phyloP scores from a whole-genome alignment of 2,329 filamentous ascomycete species.

The Diaporthe helianthi region DNA sequence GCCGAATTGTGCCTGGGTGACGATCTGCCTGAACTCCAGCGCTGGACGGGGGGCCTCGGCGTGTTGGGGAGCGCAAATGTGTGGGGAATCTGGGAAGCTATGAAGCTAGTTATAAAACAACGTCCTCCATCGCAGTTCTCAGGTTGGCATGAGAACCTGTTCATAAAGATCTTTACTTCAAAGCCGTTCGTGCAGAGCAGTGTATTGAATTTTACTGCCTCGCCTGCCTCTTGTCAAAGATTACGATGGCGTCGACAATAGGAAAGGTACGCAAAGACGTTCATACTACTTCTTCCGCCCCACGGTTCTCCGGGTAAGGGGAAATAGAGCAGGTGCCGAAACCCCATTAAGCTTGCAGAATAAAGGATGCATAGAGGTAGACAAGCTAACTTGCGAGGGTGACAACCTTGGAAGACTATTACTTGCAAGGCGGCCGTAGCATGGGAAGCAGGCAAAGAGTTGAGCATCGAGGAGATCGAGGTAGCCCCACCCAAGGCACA shows the following conservation, averaged over 20 bases:
- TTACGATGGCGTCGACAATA: slow-evolving; percentile 32
- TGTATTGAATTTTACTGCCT: neutral
- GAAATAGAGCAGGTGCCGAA: neutral
- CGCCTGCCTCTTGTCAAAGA: neutral
- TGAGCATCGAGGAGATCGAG: slow-evolving; percentile 90
- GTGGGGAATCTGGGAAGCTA: slow-evolving; percentile 6
- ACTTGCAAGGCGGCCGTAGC: slow-evolving; percentile 81
- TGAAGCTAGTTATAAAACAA: slow-evolving; percentile 9
- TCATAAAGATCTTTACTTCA: neutral
- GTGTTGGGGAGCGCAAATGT: neutral
- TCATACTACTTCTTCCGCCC: neutral
- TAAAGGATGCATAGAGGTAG: neutral
- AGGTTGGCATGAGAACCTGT: neutral
- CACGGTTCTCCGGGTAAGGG: neutral
- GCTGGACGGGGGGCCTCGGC: slow-evolving; percentile 13
- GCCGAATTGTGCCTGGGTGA: slow-evolving; percentile 19
- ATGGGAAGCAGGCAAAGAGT: slow-evolving; percentile 93
- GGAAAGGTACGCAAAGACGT: slow-evolving; percentile 27
- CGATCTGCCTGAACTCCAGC: neutral
- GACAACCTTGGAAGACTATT: slow-evolving; percentile 31
- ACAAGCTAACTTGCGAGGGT: neutral
- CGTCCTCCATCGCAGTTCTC: neutral
- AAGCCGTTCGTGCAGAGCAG: neutral
- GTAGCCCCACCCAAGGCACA: slow-evolving; percentile 87
- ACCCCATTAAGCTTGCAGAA: neutral